Base-by-base conservation (phyloP, 169 alveolate genomes). In the Eimeria falciformis region DNA sequence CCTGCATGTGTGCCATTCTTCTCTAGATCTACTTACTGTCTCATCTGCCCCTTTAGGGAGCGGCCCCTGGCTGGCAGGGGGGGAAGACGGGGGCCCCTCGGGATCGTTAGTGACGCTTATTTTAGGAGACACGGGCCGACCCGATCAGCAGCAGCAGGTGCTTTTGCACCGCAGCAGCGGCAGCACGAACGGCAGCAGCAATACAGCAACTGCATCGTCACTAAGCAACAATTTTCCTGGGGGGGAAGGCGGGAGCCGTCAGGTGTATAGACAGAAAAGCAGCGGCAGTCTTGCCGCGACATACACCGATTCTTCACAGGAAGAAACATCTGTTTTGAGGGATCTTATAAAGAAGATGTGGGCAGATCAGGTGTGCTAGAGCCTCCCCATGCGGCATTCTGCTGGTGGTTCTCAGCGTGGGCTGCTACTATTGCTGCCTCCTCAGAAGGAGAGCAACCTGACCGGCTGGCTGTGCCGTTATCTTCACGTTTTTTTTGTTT, bases 351-450 rank as follows among this genome's bases (percentile, higher is more conserved):
- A 46, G 53, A 40, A 40, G 45, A 43, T 86, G 58, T 86, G 92
- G 92, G 85, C 86, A 21, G 92, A 69, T 29, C 82, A 62, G 69
- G 91, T 84, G 27, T 14, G 62, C 62, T 50, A 50, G 62, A 7
- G 62, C 62, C 14, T 14, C 62, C 14, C 7, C 62, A 50, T 50
- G 14, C 62, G 62, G 7, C 62, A 11, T 14, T 50, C n/a, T 50
- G n/a, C 14, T 50, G 7, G n/a, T 50, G 7, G n/a, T 50, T 14
- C 14, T 14, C 62, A 50, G 62, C 62, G 14, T 7, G n/a, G 14
- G 62, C 62, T 11, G 62, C 62, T 50, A 50, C n/a, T 7, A 50
- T 50, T 50, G 62, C 62, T 50, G 62, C 62, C 14, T 7, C n/a
- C n/a, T n/a, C n/a, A n/a, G n/a, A n/a, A n/a, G n/a, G n/a, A n/a